Evolutionary conservation across 805 yeast genomes (phyloP).

Genomic region (Zygosaccharomyces pseudorouxii): DNA sequence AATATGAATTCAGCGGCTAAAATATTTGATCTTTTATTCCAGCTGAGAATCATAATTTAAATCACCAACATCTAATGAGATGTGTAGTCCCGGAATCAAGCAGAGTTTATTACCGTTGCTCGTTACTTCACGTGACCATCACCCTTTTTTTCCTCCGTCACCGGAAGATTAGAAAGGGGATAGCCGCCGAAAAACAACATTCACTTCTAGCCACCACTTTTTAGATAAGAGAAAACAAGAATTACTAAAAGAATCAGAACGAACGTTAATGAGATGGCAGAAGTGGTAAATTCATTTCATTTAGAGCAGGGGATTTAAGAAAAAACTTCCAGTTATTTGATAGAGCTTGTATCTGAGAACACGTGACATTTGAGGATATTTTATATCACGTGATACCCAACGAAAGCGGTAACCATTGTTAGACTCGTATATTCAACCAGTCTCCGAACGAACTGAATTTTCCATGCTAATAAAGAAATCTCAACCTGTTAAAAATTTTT

Average conservation of each 20-base stretch:
- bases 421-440: not conserved
- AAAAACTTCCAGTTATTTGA: not conserved
- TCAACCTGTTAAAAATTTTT: not conserved
- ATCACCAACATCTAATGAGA: not conserved
- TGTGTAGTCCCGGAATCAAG: not conserved
- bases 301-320: not conserved
- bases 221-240: not conserved
- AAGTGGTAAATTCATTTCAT: not conserved
- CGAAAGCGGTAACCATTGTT: not conserved
- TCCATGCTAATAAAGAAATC: not conserved
- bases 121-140: not conserved
- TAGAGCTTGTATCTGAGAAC: not conserved
- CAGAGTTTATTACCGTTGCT: not conserved
- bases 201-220: not conserved
- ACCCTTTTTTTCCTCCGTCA: not conserved
- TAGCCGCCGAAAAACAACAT: constrained; percentile 4
- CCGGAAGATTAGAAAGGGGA: not conserved
- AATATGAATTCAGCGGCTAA: not conserved
- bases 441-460: not conserved
- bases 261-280: not conserved
- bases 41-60: too few relatives aligned
- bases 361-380: not conserved
- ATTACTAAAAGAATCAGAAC: too few relatives aligned
- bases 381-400: not conserved
- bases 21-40: too few relatives aligned